These are phyloP conservation scores for Globisporangium nagaii DNA, from an alignment of 352 stramenopile species.

Conservation along the genomic window DNA sequence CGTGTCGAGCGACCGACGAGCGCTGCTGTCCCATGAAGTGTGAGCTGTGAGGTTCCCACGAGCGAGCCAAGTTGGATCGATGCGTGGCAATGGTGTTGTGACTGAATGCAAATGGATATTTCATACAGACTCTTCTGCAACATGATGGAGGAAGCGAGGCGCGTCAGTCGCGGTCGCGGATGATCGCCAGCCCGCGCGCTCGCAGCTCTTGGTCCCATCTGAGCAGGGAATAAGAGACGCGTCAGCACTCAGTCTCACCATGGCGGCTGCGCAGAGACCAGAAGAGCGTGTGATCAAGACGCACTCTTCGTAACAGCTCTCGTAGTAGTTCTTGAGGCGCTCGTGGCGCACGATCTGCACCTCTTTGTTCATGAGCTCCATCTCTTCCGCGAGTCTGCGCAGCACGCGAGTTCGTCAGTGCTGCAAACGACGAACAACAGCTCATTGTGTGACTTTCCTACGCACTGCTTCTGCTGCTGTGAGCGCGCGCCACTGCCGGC, in stretches of 20 bases:
- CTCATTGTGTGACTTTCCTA: neutral
- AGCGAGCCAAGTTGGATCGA: too few species aligned
- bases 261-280: neutral
- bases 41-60: too few species aligned
- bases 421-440: too few species aligned
- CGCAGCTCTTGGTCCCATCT: constrained; percentile 72
- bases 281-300: neutral
- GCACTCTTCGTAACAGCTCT: constrained; percentile 67
- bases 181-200: constrained; percentile 59
- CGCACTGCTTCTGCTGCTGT: constrained; percentile 54
- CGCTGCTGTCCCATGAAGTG: too few species aligned
- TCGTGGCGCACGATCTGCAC: constrained; percentile 56
- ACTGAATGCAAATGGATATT: too few species aligned
- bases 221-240: neutral
- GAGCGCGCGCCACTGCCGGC: constrained; percentile 38
- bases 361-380: constrained; percentile 76
- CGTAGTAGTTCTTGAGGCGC: constrained; percentile 68
- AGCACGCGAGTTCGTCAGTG: too few species aligned
- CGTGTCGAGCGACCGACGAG: too few species aligned
- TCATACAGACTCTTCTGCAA: too few species aligned
- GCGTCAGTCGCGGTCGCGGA: constrained; percentile 65
- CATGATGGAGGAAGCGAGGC: too few species aligned
- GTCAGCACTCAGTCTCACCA: neutral
- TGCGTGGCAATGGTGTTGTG: too few species aligned
- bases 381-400: constrained; percentile 60